Evolutionary conservation across 805 yeast species (phyloP).

Genomic region (Kuraishia hungarica): DNA sequence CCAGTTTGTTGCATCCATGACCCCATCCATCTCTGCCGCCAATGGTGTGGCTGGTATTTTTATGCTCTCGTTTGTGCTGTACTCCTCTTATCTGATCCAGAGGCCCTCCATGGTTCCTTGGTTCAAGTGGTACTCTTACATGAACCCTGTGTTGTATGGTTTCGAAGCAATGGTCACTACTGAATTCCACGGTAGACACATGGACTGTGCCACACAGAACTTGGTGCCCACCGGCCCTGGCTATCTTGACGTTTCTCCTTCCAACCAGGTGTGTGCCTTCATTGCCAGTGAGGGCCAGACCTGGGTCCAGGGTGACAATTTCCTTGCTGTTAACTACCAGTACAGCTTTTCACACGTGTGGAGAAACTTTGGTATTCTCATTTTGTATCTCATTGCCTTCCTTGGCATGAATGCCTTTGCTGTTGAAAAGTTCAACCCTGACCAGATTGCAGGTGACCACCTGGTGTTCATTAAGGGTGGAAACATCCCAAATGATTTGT

Average conservation of each 20-base stretch:
- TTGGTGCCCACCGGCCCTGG: constrained; percentile 54
- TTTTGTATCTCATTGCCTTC: constrained; percentile 16
- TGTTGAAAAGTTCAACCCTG: constrained; percentile 22
- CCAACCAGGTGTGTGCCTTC: constrained; percentile 45
- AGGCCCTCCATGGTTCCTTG: constrained; percentile 55
- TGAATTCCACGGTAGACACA: constrained; percentile 52
- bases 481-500: constrained; percentile 11
- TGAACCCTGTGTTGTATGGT: constrained; percentile 48
- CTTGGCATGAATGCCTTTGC: constrained; percentile 14
- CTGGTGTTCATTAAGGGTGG: constrained; percentile 18
- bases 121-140: constrained; percentile 58
- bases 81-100: constrained; percentile 63
- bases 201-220: constrained; percentile 32
- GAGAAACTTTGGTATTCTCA: constrained; percentile 26
- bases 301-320: constrained; percentile 51
- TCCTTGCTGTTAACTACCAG: constrained; percentile 33
- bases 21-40: constrained; percentile 44
- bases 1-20: constrained; percentile 41
- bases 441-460: constrained; percentile 22
- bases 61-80: constrained; percentile 40
- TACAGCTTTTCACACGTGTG: constrained; percentile 34
- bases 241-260: constrained; percentile 29
- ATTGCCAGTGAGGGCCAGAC: constrained; percentile 46
- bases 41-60: constrained; percentile 55
- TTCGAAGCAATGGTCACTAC: constrained; percentile 58